These are phyloP conservation scores for Aspergillus egyptiacus DNA, from an alignment of 495 filamentous ascomycete species.

Conservation along the genomic window DNA sequence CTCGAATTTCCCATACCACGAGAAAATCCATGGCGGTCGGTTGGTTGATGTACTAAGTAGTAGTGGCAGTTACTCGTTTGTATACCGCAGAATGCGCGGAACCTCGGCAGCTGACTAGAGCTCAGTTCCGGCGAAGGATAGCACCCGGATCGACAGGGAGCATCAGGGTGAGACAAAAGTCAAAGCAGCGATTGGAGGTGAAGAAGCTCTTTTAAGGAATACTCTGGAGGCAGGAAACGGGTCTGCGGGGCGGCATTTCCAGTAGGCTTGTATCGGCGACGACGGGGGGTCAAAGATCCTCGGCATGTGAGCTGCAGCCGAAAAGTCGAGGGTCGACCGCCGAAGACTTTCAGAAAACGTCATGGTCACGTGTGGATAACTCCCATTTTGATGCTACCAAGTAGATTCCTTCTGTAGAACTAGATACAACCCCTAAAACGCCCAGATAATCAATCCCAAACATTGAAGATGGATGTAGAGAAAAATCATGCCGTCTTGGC, in stretches of 20 bases:
- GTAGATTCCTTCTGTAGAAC: neutral
- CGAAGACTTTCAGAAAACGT: slow-evolving; percentile 24
- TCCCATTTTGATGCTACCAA: neutral
- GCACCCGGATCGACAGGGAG: slow-evolving; percentile 12
- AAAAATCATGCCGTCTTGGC: slow-evolving; percentile 27
- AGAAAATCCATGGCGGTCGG: slow-evolving; percentile 35
- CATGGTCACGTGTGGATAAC: slow-evolving; percentile 34
- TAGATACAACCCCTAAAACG: neutral
- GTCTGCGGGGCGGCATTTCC: slow-evolving; percentile 27
- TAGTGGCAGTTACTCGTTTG: neutral
- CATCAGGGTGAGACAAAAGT: slow-evolving; percentile 11
- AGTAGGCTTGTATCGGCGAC: slow-evolving; percentile 20
- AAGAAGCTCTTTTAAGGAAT: neutral
- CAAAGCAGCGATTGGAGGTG: slow-evolving; percentile 9
- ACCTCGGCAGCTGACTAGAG: slow-evolving; percentile 28
- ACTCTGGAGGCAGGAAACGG: slow-evolving; percentile 5
- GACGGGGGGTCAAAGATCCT: slow-evolving; percentile 31
- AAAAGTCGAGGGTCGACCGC: too few relatives aligned
- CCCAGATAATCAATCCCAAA: too few relatives aligned
- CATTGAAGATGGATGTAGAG: slow-evolving; percentile 6
- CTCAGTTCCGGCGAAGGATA: slow-evolving; percentile 14
- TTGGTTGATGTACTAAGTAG: too few relatives aligned
- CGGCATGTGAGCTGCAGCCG: slow-evolving; percentile 40
- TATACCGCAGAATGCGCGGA: slow-evolving; percentile 20
- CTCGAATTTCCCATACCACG: slow-evolving; percentile 24